Evolutionary conservation across 2,329 filamentous ascomycete species (phyloP), one percentile per base, ranked within the genome.

Genomic region (Trichophyton equinum): DNA sequence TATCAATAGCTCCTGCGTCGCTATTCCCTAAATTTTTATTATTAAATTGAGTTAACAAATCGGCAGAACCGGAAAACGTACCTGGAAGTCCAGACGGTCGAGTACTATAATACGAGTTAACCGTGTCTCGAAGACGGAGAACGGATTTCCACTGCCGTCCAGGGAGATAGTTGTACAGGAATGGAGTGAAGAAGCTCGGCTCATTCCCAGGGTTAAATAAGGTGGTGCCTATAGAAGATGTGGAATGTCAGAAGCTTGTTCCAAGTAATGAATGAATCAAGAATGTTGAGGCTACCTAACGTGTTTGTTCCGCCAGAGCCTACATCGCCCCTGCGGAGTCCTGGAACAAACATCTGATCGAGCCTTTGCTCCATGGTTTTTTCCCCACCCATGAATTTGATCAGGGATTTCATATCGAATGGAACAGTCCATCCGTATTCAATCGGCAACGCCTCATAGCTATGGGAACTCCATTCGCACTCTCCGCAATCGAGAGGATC

Each of bases 371-470:
- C 74, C 68, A 87, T 87, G 1, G 71, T 76, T 1, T 75, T 72
- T 0, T 74, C 84, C 0, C 44, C 40, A 9, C 84, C 84, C 59
- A 77, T 75, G 6, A 79, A 73, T 1, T 74, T 66, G 60, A 87
- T 78, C 49, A 86, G 69, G 7, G 76, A 77, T 27, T 76, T 71
- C 57, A 86, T 74, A 69, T 89, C 85, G 70, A 88, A 85, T 51
- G 85, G 82, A 11, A 85, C 80, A 62, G 85, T 85, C 75, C 87
- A 85, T 2, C 80, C 83, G 72, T 88, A 88, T 64, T 72, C 70
- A 7, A 55, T 53, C 0, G 84, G 81, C 15, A 82, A 75, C 5
- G 75, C 84, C 69, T 87, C 78, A 67, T 86, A 86, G 22, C 80
- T 83, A 57, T 76, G 74, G 64, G 84, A 80, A 8, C 72, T 74